These are phyloP conservation scores for Tylopilus balloui DNA, from an alignment of 768 basidiomycete genomes.

Conservation along the genomic window DNA sequence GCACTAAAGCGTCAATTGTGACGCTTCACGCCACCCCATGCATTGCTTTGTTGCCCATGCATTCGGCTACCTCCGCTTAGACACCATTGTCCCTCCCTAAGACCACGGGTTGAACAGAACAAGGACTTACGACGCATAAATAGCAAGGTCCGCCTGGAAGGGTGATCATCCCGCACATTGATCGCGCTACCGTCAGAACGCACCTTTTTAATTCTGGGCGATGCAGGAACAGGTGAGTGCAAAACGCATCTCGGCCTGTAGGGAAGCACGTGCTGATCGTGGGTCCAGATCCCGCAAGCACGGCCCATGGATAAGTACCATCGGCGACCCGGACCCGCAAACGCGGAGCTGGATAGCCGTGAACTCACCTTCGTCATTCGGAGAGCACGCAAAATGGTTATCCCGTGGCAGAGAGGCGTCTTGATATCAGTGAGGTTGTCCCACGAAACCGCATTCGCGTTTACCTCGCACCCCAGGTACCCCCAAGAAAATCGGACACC, in stretches of 20 bases:
- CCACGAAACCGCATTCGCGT: background rate
- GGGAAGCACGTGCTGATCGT: conserved; percentile 25
- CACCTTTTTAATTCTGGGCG: conserved; percentile 23
- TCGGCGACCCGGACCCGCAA: conserved; percentile 1
- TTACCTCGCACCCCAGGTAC: conserved; percentile 20
- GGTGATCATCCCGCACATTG: conserved; percentile 12
- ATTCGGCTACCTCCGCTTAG: conserved; percentile 18
- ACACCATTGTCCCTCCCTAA: conserved; percentile 5
- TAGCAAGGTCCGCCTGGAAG: conserved; percentile 4
- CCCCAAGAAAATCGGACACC: conserved; percentile 16
- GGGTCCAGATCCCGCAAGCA: conserved; percentile 16
- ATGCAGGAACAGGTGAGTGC: conserved; percentile 20
- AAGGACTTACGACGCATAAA: conserved; percentile 13
- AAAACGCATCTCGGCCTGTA: conserved; percentile 14
- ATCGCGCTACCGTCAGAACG: conserved; percentile 17
- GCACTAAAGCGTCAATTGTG: conserved; percentile 16
- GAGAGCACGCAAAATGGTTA: conserved; percentile 18
- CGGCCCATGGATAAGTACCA: conserved; percentile 13
- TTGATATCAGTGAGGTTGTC: conserved; percentile 19
- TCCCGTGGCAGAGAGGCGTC: conserved; percentile 19
- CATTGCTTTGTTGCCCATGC: conserved; percentile 19
- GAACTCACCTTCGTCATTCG: conserved; percentile 22
- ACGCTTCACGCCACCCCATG: conserved; percentile 9
- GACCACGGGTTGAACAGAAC: conserved; percentile 4
- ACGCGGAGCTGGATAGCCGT: conserved; percentile 1